phyloP scores from a whole-genome alignment of 805 yeast genomes.

The Trichomonascus vanleenenianus region DNA sequence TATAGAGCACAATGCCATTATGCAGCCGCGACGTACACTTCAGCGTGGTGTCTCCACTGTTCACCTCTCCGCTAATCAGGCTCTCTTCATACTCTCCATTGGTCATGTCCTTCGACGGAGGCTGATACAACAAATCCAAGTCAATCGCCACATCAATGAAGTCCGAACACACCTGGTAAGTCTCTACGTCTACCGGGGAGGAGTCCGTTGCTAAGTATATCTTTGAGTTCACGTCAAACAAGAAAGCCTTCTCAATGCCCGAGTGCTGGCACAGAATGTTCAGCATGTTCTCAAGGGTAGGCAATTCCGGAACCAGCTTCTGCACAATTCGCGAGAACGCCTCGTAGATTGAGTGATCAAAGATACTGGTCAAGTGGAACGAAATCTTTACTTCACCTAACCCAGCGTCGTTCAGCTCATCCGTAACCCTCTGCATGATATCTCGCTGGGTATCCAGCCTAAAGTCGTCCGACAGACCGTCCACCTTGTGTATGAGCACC shows the following conservation, averaged over 20 bases:
- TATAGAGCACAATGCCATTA: slow-evolving; percentile 75
- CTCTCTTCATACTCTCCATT: slow-evolving; percentile 8
- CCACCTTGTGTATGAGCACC: slow-evolving; percentile 91
- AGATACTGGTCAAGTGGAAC: slow-evolving; percentile 86
- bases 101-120: slow-evolving; percentile 4
- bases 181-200: slow-evolving; percentile 89
- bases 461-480: slow-evolving; percentile 90
- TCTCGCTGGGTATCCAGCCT: slow-evolving; percentile 92
- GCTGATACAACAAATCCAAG: slow-evolving; percentile 42
- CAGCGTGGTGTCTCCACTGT: slow-evolving; percentile 20
- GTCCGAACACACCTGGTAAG: slow-evolving; percentile 95
- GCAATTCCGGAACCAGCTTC: slow-evolving; percentile 80
- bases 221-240: slow-evolving; percentile 87
- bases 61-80: background rate
- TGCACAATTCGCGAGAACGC: slow-evolving; percentile 92
- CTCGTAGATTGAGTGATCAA: slow-evolving; percentile 93
- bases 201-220: slow-evolving; percentile 95
- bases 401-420: slow-evolving; percentile 82
- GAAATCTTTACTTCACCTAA: slow-evolving; percentile 86
- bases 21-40: slow-evolving; percentile 69
- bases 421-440: slow-evolving; percentile 92
- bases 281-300: slow-evolving; percentile 78
- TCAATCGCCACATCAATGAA: slow-evolving; percentile 93
- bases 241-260: slow-evolving; percentile 84
- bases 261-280: slow-evolving; percentile 85